Percentiles rank a stretch among this genome's conserved stretches.
These are phyloP conservation scores for Neurospora sp. DNA, from an alignment of 495 filamentous ascomycete species.

Conservation along the genomic window DNA sequence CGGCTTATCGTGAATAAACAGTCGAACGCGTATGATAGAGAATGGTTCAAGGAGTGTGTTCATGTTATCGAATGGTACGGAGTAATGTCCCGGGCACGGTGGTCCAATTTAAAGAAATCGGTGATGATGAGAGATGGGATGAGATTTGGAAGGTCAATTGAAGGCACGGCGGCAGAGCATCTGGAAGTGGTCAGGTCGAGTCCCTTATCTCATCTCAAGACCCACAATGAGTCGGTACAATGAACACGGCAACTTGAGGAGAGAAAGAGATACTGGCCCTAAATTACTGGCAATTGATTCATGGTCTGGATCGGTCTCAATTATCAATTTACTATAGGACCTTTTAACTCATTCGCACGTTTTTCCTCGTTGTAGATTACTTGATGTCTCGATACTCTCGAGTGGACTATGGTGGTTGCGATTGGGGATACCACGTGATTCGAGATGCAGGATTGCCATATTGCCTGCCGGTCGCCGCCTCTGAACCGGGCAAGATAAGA, in stretches of 20 bases:
- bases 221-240: neutral
- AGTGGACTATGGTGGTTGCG: neutral
- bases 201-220: neutral
- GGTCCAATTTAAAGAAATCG: no score
- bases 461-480: neutral
- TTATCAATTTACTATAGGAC: neutral
- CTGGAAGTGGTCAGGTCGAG: neutral
- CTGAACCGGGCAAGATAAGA: neutral
- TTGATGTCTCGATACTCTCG: neutral
- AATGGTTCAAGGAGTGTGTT: no score
- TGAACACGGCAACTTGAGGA: neutral
- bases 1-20: neutral
- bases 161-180: neutral
- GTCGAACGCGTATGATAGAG: neutral
- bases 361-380: accelerated
- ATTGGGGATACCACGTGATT: neutral
- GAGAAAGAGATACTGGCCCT: neutral
- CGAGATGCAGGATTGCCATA: neutral
- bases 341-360: neutral
- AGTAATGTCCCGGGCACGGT: no score
- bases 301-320: neutral
- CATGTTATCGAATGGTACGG: no score
- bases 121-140: neutral
- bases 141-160: neutral
- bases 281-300: neutral